A percentile compares a stretch with the other conserved stretches of the same genome.
Conservation (phyloP, 768 basidiomycete genomes). For the Clitopilus passeckerianus region DNA sequence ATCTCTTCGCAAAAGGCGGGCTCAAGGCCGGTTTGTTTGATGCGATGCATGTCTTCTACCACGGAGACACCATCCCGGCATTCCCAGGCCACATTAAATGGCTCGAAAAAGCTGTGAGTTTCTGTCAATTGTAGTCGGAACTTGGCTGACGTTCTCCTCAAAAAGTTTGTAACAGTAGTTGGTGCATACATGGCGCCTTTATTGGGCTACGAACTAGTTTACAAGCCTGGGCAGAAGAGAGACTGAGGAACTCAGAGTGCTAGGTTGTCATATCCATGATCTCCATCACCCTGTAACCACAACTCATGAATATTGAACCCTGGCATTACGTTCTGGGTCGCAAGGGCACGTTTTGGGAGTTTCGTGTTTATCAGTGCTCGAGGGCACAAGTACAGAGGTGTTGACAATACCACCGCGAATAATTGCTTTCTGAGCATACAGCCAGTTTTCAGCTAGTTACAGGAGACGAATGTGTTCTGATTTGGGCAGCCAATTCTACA, state of each 20-base stretch:
- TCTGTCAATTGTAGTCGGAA: background rate
- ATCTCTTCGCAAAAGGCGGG: conserved; percentile 15
- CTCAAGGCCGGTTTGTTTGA: conserved; percentile 12
- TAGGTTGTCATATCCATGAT: too few species aligned
- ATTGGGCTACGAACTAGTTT: conserved; percentile 16
- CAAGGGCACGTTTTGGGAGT: too few species aligned
- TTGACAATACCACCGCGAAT: too few species aligned
- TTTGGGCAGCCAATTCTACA: too few species aligned
- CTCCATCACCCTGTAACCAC: too few species aligned
- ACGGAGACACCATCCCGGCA: conserved; percentile 19
- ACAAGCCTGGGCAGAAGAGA: conserved; percentile 1
- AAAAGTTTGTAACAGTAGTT: conserved; percentile 20
- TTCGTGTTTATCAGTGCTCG: too few species aligned
- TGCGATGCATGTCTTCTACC: conserved; percentile 16
- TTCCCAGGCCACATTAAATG: conserved; percentile 21
- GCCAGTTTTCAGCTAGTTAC: too few species aligned
- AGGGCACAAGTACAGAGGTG: too few species aligned
- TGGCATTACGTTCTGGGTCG: too few species aligned
- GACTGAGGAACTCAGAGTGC: background rate
- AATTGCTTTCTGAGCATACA: too few species aligned
- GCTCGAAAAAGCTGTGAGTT: conserved; percentile 22
- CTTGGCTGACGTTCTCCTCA: background rate
- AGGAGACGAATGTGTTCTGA: too few species aligned
- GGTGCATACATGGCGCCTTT: conserved; percentile 20
- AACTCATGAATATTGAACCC: too few species aligned